A percentile compares a stretch with the other conserved stretches of the same genome.
Conservation (phyloP, 1,139 yeast species). For the Zhuliangozyma parablackwelliae region DNA sequence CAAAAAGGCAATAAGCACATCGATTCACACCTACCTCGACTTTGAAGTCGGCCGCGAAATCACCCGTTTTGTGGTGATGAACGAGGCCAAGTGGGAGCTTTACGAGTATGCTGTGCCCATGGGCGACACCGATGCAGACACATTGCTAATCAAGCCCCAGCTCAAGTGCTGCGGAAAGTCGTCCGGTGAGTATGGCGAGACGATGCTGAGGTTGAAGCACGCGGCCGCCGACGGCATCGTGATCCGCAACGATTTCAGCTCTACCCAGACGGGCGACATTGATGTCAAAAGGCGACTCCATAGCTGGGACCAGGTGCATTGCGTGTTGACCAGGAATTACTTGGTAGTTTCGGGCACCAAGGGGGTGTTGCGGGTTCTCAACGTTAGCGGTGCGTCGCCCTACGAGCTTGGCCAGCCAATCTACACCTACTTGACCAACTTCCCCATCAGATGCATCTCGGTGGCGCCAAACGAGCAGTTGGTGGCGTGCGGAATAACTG, state of each 20-base stretch:
- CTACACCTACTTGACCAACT: conserved; percentile 64
- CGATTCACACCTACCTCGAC: conserved; percentile 48
- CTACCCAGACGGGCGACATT: conserved; percentile 13
- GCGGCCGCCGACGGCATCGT: conserved; percentile 17
- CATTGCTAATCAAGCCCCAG: conserved; percentile 39
- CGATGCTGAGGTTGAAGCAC: conserved; percentile 28
- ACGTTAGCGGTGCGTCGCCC: conserved; percentile 35
- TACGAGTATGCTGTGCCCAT: conserved; percentile 38
- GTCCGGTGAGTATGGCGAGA: conserved; percentile 62
- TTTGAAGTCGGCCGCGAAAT: conserved; percentile 39
- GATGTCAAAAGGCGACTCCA: conserved; percentile 27
- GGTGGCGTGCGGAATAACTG: conserved; percentile 79
- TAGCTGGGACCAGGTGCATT: conserved; percentile 63
- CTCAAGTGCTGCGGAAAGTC: conserved; percentile 65
- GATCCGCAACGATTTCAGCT: conserved; percentile 32
- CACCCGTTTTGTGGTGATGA: conserved; percentile 58
- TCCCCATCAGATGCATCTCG: conserved; percentile 76
- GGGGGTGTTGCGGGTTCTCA: conserved; percentile 66
- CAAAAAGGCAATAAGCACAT: conserved; percentile 53
- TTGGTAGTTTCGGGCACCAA: conserved; percentile 70
- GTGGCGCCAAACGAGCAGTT: conserved; percentile 60
- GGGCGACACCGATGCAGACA: conserved; percentile 7
- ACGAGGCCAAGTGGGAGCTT: conserved; percentile 70
- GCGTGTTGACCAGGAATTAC: conserved; percentile 58
- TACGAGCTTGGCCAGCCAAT: conserved; percentile 54